Evolutionary conservation across 73 alveolate species (phyloP), one percentile per base, ranked within the genome.

Genomic region (Stentor coeruleus): DNA sequence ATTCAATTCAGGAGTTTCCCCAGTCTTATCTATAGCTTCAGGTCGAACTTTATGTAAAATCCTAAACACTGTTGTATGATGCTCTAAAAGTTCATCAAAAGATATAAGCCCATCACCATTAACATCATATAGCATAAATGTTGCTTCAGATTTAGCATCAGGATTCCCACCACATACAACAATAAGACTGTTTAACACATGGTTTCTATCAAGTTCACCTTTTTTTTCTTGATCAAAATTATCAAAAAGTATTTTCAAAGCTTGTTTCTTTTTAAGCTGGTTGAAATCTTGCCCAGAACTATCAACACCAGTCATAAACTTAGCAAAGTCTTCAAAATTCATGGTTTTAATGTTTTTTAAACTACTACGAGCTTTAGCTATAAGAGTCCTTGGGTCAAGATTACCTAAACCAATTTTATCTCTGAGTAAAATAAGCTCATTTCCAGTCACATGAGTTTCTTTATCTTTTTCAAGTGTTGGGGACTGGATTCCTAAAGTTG

Each of bases 1-100:
- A n/a, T 20, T 57, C 35, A 57, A 57, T 57, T 57, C 73, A 20
- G 73, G 73, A 57, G 73, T 57, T 57, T 57, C 73, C 15, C 73
- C 73, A 57, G 15, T 20, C 28, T 57, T n/a, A 31, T n/a, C 73
- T 57, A 20, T 31, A n/a, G 28, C 35, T 31, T 57, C 73, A 57
- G 73, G 73, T 1, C 28, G 73, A 31, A n/a, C 15, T 57, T n/a
- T 20, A 57, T 20, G 28, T 20, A 57, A 31, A n/a, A 57, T 57
- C 73, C 73, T 57, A 57, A 57, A 57, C 0, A 31, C 73, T 20
- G 73, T 31, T 20, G 73, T 57, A n/a, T 57, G 73, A 57, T 57
- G 73, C 0, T n/a, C 73, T 20, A 57, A 31, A 57, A 57, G 73
- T 57, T 57, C 73, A 57, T 57, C 73, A 57, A 57, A 57, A 0